Base-by-base conservation (phyloP, 768 basidiomycete genomes). In the Hygrocybe coccinea region DNA sequence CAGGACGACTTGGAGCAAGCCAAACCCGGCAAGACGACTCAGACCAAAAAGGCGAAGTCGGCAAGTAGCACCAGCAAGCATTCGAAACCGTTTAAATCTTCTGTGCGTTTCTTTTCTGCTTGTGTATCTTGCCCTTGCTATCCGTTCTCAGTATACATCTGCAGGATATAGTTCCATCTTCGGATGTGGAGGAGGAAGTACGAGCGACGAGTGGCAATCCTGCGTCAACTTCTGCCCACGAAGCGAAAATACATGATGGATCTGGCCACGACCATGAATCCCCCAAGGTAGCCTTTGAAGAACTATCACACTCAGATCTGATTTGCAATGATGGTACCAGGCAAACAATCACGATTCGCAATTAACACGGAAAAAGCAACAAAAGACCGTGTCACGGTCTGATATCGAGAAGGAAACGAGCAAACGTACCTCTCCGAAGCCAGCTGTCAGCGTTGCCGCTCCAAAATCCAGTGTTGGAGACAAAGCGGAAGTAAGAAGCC, bases 51-150 rank as follows among this genome's bases (percentile, higher is more conserved):
- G 39, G 6, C 39, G 17, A 56, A 52, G 37, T 9, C 36, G 7
- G n/a, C 38, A 36, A 21, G 39, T 17, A 56, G 19, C 24, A 21
- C 15, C 34, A 43, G 38, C 22, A 57, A 57, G 25, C 19, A 43
- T n/a, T 29, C 47, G 17, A 68, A 67, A 50, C 58, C 65, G 41
- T 77, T 65, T 63, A 76, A 77, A 59, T 75, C 77, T 29, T 56
- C 65, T 15, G 77, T 76, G 54, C n/a, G 38, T 69, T 62, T n/a
- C 25, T n/a, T 12, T 38, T 39, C 33, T 39, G 43, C 17, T 35
- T 45, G 14, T 2, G 10, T 21, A n/a, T n/a, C n/a, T n/a, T n/a
- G n/a, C n/a, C n/a, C n/a, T n/a, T 21, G 33, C 17, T 29, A 58
- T n/a, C 50, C 22, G 29, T 44, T 34, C 33, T n/a, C 21, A 21